Percentiles rank a stretch among this genome's conserved stretches.
Evolutionary conservation across 306 rosid species (phyloP).

Genomic region (Inga oerstediana): DNA sequence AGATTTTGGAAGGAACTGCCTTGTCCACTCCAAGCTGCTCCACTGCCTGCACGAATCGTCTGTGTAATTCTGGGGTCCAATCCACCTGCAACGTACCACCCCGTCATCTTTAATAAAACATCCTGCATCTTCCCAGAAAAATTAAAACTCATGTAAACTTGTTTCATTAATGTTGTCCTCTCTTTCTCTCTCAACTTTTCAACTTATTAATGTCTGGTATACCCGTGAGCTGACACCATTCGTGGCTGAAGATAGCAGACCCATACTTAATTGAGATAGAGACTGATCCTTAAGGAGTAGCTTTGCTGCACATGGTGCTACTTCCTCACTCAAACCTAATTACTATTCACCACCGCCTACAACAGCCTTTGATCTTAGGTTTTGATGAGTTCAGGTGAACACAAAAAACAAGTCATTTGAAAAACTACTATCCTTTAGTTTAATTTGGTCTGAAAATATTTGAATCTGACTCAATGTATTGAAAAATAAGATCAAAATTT

Average conservation of each 20-base stretch:
- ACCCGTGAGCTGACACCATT: slow-evolving; percentile 48
- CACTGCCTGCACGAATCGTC: slow-evolving; percentile 92
- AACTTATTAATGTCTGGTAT: neutral
- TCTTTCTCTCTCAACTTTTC: neutral
- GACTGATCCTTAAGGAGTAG: slow-evolving; percentile 31
- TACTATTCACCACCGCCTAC: neutral
- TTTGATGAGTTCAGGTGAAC: too few species aligned
- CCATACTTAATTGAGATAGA: slow-evolving; percentile 30
- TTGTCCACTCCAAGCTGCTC: slow-evolving; percentile 95
- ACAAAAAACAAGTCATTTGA: too few species aligned
- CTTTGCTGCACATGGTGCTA: slow-evolving; percentile 16
- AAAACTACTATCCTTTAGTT: too few species aligned
- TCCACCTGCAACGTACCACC: slow-evolving; percentile 68
- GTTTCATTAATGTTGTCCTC: neutral
- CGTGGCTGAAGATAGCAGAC: neutral
- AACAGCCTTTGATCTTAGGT: too few species aligned
- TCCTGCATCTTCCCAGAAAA: neutral
- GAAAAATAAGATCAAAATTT: neutral
- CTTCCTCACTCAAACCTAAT: neutral
- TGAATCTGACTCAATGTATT: too few species aligned
- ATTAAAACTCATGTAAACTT: neutral
- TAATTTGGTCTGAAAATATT: too few species aligned
- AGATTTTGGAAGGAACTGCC: slow-evolving; percentile 94
- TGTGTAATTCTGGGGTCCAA: slow-evolving; percentile 96
- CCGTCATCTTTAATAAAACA: neutral